phyloP scores from a whole-genome alignment of 164 flowering plant genomes.

The Nelumbo lutea region DNA sequence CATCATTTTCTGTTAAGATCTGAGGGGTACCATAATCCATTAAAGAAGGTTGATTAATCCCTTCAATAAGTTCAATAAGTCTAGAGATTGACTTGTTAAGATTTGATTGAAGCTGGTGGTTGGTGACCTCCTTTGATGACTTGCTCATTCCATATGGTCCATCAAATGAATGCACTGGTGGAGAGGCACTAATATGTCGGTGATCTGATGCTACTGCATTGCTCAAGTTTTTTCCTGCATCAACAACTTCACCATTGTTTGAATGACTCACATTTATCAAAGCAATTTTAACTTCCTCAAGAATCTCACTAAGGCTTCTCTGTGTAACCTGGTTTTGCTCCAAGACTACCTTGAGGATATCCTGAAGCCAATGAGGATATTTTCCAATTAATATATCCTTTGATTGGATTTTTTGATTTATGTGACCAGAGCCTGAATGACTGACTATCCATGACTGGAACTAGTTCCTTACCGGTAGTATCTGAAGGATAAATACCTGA shows the following conservation, averaged over 20 bases:
- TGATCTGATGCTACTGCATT: constrained; percentile 17
- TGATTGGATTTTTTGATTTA: constrained; percentile 13
- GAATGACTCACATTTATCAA: constrained; percentile 20
- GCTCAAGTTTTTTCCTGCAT: constrained; percentile 15
- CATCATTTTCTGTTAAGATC: constrained; percentile 22
- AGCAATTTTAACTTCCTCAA: constrained; percentile 55
- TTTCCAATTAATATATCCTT: constrained; percentile 16
- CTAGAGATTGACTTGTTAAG: constrained; percentile 46
- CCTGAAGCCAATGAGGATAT: constrained; percentile 60
- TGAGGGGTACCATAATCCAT: constrained; percentile 24
- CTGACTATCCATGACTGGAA: constrained; percentile 31
- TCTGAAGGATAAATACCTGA: constrained; percentile 4
- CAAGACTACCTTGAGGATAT: constrained; percentile 42
- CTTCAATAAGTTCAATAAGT: constrained; percentile 68
- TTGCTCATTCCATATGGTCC: constrained; percentile 16
- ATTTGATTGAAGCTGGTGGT: constrained; percentile 26
- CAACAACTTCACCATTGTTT: constrained; percentile 15
- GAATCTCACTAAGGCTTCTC: constrained; percentile 46
- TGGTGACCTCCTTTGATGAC: constrained; percentile 17
- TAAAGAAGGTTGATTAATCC: constrained; percentile 36
- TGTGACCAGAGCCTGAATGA: constrained; percentile 13
- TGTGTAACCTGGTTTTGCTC: constrained; percentile 47
- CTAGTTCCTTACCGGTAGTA: constrained; percentile 46
- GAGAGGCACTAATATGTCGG: constrained; percentile 33
- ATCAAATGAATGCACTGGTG: constrained; percentile 21